A percentile compares a stretch with the other conserved stretches of the same genome.
Conservation (phyloP, 768 basidiomycete genomes). For the Kwoniella mangroviensis region DNA sequence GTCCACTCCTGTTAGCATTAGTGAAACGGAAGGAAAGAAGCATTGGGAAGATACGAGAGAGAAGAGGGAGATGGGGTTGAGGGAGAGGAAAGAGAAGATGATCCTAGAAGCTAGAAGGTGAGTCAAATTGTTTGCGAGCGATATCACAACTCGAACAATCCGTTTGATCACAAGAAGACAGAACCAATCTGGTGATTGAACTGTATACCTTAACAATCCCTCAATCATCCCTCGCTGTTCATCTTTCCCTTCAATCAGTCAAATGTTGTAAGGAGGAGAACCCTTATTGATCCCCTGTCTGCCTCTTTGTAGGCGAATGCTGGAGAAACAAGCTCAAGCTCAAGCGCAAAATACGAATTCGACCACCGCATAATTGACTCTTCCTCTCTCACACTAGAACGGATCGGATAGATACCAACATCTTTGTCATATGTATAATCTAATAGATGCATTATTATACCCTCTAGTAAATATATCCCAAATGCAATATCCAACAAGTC, state of each 20-base stretch:
- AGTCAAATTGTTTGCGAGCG: conserved; percentile 13
- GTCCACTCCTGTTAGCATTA: neutral
- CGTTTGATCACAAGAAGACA: neutral
- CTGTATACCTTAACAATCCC: too few species aligned
- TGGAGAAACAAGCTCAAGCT: conserved; percentile 40
- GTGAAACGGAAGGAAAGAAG: neutral
- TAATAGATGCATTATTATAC: conserved; percentile 11
- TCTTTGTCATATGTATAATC: neutral
- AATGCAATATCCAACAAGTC: neutral
- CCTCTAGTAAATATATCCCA: neutral
- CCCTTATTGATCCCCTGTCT: neutral
- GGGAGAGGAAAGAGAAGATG: conserved; percentile 56
- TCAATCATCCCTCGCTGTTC: neutral
- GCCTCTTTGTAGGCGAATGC: conserved; percentile 31
- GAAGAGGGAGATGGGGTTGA: conserved; percentile 48
- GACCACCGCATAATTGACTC: neutral
- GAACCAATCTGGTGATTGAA: too few species aligned
- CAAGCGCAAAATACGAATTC: neutral
- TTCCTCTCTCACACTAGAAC: neutral
- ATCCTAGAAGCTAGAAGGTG: conserved; percentile 56
- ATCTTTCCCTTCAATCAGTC: neutral
- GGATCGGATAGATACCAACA: neutral
- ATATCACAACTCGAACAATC: neutral
- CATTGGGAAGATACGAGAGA: conserved; percentile 54
- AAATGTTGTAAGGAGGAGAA: neutral